phyloP scores from a whole-genome alignment of 441 rosid genomes.

The Corymbia calophylla region DNA sequence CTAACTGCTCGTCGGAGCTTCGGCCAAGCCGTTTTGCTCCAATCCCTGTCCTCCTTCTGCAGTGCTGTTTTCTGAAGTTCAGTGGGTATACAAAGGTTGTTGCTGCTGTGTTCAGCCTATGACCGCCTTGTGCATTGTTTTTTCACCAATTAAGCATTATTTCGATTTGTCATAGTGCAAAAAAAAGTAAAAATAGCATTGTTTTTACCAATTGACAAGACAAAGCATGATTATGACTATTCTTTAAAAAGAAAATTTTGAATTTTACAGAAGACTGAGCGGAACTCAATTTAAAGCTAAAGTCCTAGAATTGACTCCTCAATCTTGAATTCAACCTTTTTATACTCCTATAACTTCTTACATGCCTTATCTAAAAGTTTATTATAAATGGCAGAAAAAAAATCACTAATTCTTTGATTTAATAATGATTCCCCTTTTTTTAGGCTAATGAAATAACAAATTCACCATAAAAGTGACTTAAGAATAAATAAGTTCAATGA shows the following conservation, averaged over 20 bases:
- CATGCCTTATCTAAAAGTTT: neutral
- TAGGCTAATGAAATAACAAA: too few species aligned
- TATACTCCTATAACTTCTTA: neutral
- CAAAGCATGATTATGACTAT: neutral
- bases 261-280: neutral
- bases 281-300: neutral
- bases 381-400: neutral
- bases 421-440: neutral
- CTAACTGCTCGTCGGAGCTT: too few species aligned
- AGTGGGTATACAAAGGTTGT: too few species aligned
- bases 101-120: too few species aligned
- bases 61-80: too few species aligned
- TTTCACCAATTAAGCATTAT: too few species aligned
- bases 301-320: neutral
- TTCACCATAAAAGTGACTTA: neutral
- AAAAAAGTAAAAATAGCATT: too few species aligned
- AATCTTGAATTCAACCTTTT: neutral
- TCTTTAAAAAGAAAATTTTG: neutral
- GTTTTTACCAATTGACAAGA: neutral
- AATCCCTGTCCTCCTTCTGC: too few species aligned
- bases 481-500: neutral
- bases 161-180: rapidly evolving
- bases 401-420: neutral
- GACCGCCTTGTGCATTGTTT: too few species aligned
- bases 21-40: too few species aligned